Conservation (phyloP, 2,329 filamentous ascomycete species). For the Hymenoscyphus salicellus region DNA sequence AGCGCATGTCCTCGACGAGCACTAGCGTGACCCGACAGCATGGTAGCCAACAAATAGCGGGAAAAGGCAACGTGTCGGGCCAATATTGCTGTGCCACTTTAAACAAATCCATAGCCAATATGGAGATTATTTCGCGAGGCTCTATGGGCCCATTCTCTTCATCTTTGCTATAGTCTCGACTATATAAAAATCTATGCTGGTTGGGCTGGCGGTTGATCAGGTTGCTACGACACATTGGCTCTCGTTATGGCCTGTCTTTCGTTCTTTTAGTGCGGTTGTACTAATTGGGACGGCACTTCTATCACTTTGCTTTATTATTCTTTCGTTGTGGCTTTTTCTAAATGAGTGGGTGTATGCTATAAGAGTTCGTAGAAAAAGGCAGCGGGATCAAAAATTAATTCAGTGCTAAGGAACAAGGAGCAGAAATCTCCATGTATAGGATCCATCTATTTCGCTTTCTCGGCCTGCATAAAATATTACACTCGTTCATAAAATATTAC, state of each 20-base stretch:
- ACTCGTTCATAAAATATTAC: too few relatives aligned
- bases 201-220: conserved; percentile 11
- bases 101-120: conserved; percentile 11
- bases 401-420: neutral
- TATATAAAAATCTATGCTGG: conserved; percentile 16
- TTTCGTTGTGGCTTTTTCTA: neutral
- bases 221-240: neutral
- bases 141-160: conserved; percentile 16
- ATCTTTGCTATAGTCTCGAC: neutral
- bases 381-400: neutral
- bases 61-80: conserved; percentile 23
- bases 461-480: neutral
- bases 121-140: conserved; percentile 11
- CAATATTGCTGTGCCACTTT: conserved; percentile 33
- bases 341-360: neutral
- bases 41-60: too few relatives aligned
- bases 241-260: neutral
- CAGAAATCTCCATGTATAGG: neutral
- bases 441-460: neutral
- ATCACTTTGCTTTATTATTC: conserved; percentile 1
- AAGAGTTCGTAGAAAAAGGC: neutral
- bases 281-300: neutral
- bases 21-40: too few relatives aligned
- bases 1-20: too few relatives aligned
- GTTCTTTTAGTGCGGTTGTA: neutral